Percentiles rank a stretch among this genome's conserved stretches.
phyloP scores from a whole-genome alignment of 495 filamentous ascomycete genomes.

The Podospora australis region DNA sequence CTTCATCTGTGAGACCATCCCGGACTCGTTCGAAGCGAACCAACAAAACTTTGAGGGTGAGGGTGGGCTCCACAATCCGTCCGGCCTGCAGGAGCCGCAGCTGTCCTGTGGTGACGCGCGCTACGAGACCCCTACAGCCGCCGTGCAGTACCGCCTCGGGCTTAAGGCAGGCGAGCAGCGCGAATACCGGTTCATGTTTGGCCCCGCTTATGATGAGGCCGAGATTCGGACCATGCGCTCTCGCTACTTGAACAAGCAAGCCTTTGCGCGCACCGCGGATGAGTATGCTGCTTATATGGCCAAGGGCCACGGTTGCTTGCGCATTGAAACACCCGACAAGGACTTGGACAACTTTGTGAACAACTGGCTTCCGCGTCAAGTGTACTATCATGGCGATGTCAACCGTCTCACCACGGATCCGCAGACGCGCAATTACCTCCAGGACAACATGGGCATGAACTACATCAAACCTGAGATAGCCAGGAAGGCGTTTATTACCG shows the following conservation, averaged over 20 bases:
- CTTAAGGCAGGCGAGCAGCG: slow-evolving; percentile 33
- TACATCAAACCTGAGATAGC: slow-evolving; percentile 48
- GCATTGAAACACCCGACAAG: slow-evolving; percentile 48
- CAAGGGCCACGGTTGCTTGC: slow-evolving; percentile 43
- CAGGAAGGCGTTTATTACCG: slow-evolving; percentile 41
- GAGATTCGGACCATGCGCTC: slow-evolving; percentile 42
- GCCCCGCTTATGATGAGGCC: slow-evolving; percentile 45
- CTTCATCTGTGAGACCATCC: slow-evolving; percentile 46
- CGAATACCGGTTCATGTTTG: slow-evolving; percentile 50
- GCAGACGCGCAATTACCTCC: slow-evolving; percentile 52
- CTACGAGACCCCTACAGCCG: slow-evolving; percentile 50
- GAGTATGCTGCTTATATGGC: slow-evolving; percentile 46
- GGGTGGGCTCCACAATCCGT: slow-evolving; percentile 47
- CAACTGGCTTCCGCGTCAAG: slow-evolving; percentile 52
- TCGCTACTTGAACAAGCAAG: slow-evolving; percentile 45
- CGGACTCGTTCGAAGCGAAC: slow-evolving; percentile 45
- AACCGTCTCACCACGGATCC: slow-evolving; percentile 54
- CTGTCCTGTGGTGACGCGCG: slow-evolving; percentile 42
- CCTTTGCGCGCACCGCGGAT: slow-evolving; percentile 34
- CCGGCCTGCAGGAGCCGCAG: slow-evolving; percentile 29
- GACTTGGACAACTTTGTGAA: slow-evolving; percentile 53
- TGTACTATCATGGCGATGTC: slow-evolving; percentile 52
- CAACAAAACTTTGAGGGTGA: slow-evolving; percentile 51
- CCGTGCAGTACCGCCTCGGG: slow-evolving; percentile 43
- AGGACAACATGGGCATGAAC: slow-evolving; percentile 57